A percentile compares a stretch with the other conserved stretches of the same genome.
Evolutionary conservation across 1,284 basidiomycete genomes (phyloP).

Genomic region (Trichosporon ovoides): DNA sequence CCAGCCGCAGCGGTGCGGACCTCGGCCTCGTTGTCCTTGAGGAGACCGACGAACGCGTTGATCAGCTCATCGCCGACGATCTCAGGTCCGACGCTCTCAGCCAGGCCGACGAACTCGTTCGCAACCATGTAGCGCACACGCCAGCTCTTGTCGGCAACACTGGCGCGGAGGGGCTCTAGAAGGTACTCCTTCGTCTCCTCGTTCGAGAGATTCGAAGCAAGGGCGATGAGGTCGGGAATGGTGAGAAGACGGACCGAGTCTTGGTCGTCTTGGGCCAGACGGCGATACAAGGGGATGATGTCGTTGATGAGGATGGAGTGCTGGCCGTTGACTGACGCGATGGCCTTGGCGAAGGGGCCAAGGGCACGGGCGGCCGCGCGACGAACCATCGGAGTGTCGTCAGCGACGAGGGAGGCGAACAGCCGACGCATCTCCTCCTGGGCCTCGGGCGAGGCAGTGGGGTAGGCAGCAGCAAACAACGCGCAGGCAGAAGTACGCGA

Average conservation of each 20-base stretch:
- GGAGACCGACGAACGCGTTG: conserved; percentile 82
- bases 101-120: conserved; percentile 89
- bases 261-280: conserved; percentile 93
- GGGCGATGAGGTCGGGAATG: conserved; percentile 90
- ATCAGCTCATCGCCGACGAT: conserved; percentile 93
- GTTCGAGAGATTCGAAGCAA: conserved; percentile 76
- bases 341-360: conserved; percentile 72
- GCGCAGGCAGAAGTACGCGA: conserved; percentile 93
- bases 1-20: conserved; percentile 93
- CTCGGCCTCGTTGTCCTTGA: conserved; percentile 99
- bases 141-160: conserved; percentile 96
- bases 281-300: conserved; percentile 87
- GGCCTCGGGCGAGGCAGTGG: conserved; percentile 63
- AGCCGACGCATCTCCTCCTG: conserved; percentile 88
- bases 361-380: conserved; percentile 95
- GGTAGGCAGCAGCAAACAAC: conserved; percentile 88
- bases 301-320: conserved; percentile 71
- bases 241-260: conserved; percentile 96
- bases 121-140: conserved; percentile 98
- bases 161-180: conserved; percentile 77
- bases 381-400: conserved; percentile 99
- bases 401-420: conserved; percentile 75
- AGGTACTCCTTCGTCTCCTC: conserved; percentile 88
- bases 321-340: conserved; percentile 57
- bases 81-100: conserved; percentile 83